Percentiles rank a stretch among this genome's conserved stretches.
These are phyloP conservation scores for Cochlearia excelsa DNA, from an alignment of 345 rosid species.

Conservation along the genomic window DNA sequence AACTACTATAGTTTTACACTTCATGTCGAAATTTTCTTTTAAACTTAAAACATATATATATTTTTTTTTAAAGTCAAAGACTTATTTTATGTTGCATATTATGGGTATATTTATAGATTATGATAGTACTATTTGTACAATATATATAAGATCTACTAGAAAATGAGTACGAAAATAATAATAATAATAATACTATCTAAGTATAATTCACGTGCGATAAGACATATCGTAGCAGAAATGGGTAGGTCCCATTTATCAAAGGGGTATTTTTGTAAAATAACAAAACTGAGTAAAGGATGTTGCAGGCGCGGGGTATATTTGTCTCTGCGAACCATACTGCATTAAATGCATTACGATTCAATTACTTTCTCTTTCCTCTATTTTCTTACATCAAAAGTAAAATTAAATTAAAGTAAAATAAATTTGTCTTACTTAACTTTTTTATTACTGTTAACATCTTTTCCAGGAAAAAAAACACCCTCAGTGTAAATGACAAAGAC, in stretches of 20 bases:
- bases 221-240: not conserved
- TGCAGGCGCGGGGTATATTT: slow-evolving; percentile 36
- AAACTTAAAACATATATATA: too few relatives aligned
- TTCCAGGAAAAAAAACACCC: not conserved
- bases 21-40: too few relatives aligned
- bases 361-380: slow-evolving; percentile 12
- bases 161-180: too few relatives aligned
- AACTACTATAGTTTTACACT: too few relatives aligned
- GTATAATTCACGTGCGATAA: not conserved
- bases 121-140: too few relatives aligned
- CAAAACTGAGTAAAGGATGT: not conserved
- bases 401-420: not conserved
- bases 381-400: not conserved
- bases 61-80: too few relatives aligned
- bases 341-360: not conserved
- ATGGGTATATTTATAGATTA: too few relatives aligned
- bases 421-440: slow-evolving; percentile 32
- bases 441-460: slow-evolving; percentile 21
- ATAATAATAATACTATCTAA: too few relatives aligned
- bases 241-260: too few relatives aligned
- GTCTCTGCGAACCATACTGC: slow-evolving; percentile 34
- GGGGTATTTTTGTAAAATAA: not conserved
- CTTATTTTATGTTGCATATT: too few relatives aligned
- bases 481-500: slow-evolving; percentile 5
- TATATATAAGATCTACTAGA: too few relatives aligned